Conservation (phyloP, 495 filamentous ascomycete species). For the Daldinia caldariorum region DNA sequence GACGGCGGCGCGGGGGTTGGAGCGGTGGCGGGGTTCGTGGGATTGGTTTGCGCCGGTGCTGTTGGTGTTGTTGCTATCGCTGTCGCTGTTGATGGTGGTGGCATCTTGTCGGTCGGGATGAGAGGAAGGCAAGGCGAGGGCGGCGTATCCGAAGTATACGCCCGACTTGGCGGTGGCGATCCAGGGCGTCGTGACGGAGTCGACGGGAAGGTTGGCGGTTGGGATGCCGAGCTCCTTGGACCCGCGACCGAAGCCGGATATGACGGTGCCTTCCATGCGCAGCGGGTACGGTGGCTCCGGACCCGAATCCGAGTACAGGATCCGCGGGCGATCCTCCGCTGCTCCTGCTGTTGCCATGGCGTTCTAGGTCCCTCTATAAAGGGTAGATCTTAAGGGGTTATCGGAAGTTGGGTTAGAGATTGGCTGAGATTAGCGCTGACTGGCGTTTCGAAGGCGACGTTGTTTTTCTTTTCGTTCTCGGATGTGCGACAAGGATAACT, state of each 20-base stretch:
- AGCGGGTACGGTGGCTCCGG: conserved; percentile 84
- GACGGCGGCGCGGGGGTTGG: conserved; percentile 30
- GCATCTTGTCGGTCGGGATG: conserved; percentile 50
- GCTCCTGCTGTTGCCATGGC: conserved; percentile 18
- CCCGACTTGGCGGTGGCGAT: conserved; percentile 76
- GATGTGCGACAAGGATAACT: not conserved
- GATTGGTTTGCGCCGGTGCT: not conserved
- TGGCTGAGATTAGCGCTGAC: not conserved
- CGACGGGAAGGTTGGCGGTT: conserved; percentile 93
- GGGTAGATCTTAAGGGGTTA: conserved; percentile 13
- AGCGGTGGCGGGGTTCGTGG: conserved; percentile 10
- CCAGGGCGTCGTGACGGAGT: conserved; percentile 71
- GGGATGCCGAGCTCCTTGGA: conserved; percentile 96
- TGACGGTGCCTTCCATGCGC: conserved; percentile 80
- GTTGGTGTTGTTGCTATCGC: not conserved
- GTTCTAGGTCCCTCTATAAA: not conserved
- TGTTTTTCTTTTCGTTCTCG: conserved; percentile 2
- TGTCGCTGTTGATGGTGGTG: conserved; percentile 29
- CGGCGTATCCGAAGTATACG: conserved; percentile 91
- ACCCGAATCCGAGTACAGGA: conserved; percentile 74
- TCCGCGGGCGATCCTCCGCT: conserved; percentile 60
- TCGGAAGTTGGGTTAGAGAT: not conserved
- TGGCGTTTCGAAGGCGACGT: not conserved
- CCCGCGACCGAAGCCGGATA: conserved; percentile 92
- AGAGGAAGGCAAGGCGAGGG: conserved; percentile 62